A percentile compares a stretch with the other conserved stretches of the same genome.
phyloP scores from a whole-genome alignment of 2,329 filamentous ascomycete genomes.

The Cadophora gregata region DNA sequence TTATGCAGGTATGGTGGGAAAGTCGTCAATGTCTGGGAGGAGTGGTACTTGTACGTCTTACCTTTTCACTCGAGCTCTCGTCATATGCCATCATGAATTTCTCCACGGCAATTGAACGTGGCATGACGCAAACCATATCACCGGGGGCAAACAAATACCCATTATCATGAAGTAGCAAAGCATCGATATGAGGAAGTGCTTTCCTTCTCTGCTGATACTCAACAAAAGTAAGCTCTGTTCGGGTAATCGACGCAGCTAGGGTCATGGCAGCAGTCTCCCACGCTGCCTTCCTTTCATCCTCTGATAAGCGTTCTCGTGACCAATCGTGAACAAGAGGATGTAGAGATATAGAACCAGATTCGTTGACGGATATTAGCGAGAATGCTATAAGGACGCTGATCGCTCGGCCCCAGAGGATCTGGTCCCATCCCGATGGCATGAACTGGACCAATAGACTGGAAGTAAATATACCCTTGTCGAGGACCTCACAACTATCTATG shows the following conservation, averaged over 20 bases:
- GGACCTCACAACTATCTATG: not conserved
- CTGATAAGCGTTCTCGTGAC: conserved; percentile 31
- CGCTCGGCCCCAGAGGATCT: conserved; percentile 20
- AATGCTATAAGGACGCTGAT: conserved; percentile 20
- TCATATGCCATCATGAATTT: not conserved
- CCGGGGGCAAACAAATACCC: not conserved
- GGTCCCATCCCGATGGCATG: conserved; percentile 29
- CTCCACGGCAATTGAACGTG: not conserved
- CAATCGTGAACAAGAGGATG: conserved; percentile 47
- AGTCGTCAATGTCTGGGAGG: too few relatives aligned
- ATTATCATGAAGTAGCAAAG: not conserved
- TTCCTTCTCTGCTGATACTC: conserved; percentile 7
- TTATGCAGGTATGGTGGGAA: too few relatives aligned
- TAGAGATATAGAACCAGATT: conserved; percentile 38
- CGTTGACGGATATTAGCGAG: conserved; percentile 24
- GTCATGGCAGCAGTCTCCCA: conserved; percentile 16
- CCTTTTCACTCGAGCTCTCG: conserved; percentile 12
- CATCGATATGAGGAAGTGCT: conserved; percentile 27
- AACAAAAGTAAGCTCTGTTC: not conserved
- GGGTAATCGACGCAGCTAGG: not conserved
- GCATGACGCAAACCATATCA: not conserved
- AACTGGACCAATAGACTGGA: conserved; percentile 4
- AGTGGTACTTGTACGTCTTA: not conserved
- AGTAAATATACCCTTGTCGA: not conserved
- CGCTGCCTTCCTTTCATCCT: conserved; percentile 6